These are phyloP conservation scores for Peronospora destructor DNA, from an alignment of 352 stramenopile species.

Conservation along the genomic window DNA sequence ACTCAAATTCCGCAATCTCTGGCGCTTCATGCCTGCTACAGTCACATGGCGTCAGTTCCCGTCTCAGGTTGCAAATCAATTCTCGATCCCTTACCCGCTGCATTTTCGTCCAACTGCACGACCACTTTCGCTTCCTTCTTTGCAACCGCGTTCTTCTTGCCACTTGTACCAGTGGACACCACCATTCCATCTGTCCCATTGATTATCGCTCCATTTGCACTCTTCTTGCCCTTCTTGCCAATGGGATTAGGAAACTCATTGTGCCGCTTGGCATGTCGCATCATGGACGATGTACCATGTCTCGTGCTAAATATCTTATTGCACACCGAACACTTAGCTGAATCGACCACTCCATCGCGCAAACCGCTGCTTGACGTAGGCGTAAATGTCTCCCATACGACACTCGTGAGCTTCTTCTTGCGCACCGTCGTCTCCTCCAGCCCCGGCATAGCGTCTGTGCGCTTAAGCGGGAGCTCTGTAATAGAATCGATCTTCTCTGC, in stretches of 20 bases:
- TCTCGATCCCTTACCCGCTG: constrained; percentile 37
- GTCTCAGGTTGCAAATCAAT: not conserved
- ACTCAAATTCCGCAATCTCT: constrained; percentile 56
- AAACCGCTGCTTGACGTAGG: constrained; percentile 55
- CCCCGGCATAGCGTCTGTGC: constrained; percentile 35
- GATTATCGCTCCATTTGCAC: constrained; percentile 15
- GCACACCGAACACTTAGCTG: constrained; percentile 68
- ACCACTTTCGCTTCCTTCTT: constrained; percentile 41
- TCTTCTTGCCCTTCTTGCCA: constrained; percentile 54
- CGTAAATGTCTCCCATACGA: constrained; percentile 81
- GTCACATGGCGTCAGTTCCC: constrained; percentile 4
- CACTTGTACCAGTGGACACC: constrained; percentile 1
- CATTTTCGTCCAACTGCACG: constrained; percentile 49
- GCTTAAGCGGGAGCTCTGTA: constrained; percentile 40
- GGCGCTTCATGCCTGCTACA: constrained; percentile 50
- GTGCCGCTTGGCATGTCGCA: constrained; percentile 75
- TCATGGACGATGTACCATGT: constrained; percentile 80
- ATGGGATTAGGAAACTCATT: constrained; percentile 52
- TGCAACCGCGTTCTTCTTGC: constrained; percentile 36
- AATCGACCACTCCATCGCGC: constrained; percentile 63
- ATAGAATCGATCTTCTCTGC: constrained; percentile 38
- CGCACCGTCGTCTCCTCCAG: constrained; percentile 58
- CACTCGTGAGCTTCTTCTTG: constrained; percentile 79
- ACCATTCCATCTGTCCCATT: constrained; percentile 15
- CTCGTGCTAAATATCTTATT: constrained; percentile 73